Evolutionary conservation across 2,329 filamentous ascomycete genomes (phyloP).

Genomic region (Pseudogymnoascus sp.): DNA sequence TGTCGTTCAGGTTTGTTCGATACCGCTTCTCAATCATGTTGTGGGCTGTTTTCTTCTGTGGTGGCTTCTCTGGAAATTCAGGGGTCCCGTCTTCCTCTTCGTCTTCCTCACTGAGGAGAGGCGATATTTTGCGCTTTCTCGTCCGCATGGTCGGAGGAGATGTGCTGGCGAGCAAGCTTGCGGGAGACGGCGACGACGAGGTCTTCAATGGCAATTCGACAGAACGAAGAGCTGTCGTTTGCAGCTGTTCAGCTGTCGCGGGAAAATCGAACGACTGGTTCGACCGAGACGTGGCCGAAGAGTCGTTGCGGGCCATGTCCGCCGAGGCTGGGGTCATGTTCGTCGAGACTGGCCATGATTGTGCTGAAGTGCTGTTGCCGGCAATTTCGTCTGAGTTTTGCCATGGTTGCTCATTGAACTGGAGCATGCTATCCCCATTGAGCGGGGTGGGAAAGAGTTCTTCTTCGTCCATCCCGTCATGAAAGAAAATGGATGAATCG

Average conservation of each 20-base stretch:
- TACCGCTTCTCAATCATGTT: constrained; percentile 84
- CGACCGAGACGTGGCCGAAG: neutral
- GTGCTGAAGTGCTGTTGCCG: neutral
- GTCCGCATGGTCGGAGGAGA: neutral
- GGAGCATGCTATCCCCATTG: neutral
- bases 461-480: neutral
- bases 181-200: neutral
- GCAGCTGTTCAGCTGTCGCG: neutral
- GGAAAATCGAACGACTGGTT: neutral
- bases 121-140: neutral
- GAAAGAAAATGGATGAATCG: neutral
- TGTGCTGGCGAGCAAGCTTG: neutral
- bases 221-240: neutral
- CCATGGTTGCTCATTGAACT: neutral
- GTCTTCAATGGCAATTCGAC: neutral
- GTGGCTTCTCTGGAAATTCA: constrained; percentile 25
- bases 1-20: constrained; percentile 75
- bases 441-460: neutral
- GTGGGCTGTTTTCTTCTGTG: constrained; percentile 68
- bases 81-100: neutral
- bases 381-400: neutral
- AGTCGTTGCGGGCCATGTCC: neutral
- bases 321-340: neutral
- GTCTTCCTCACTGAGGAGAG: neutral
- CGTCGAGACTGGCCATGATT: neutral